Base-by-base conservation (phyloP, 192 early-diverging fungal genomes). In the Kappamyces sp. region DNA sequence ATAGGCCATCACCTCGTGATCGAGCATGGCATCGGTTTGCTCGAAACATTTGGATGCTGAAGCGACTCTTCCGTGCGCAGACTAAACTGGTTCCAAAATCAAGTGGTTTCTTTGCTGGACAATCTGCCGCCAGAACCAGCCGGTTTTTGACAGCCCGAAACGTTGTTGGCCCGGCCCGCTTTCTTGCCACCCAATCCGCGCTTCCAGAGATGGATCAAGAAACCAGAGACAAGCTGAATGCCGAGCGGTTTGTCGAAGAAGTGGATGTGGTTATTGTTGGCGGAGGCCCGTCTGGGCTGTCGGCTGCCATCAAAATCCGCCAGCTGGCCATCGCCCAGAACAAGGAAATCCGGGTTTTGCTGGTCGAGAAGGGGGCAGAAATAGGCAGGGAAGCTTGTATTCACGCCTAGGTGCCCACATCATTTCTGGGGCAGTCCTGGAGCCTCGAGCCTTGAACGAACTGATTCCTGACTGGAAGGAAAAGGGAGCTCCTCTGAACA, bases 381-480 rank as follows among this genome's bases (percentile, higher is more conserved):
- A 73, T 99, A 35, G 96, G 88, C 80, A 65, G 57, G 53, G 32
- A 14, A 29, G 6, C 4, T 9, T 15, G 9, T 12, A 4, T 37
- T 48, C 50, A 30, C 22, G 6, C 0, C 4, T 62, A 88, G 86
- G 93, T 32, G 87, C 93, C 12, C 96, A 99, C 69, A 99, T 84
- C 39, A 74, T 99, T 6, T 94, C 91, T 41, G 96, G 96, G 9
- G 93, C 93, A 14, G 94, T 96, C 42, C 67, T 99, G 32, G 96
- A 99, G 65, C 86, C 91, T 2, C 79, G 86, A 2, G 89, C 96
- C 4, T 67, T 99, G 51, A 77, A 95, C 61, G 96, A 99, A 73
- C 73, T 99, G 62, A 91, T 99, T 38, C 96, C 96, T 30, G 88
- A 96, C 64, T 99, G 94, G 94, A 94, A 91, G 71, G 92, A 93